phyloP scores from a whole-genome alignment of 73 alveolate genomes.

The Breviolum minutum region DNA sequence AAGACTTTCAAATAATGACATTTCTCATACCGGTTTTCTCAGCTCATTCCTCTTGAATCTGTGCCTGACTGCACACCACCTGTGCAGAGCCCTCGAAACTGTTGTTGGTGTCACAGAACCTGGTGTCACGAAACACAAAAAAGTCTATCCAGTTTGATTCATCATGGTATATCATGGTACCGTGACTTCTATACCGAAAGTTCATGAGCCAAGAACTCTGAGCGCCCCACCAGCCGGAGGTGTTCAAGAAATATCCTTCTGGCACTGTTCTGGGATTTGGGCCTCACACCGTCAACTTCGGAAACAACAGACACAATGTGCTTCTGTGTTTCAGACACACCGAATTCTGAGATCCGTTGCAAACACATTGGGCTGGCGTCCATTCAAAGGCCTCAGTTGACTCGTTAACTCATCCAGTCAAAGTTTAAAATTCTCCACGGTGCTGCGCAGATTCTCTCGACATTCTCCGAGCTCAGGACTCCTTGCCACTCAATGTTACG shows the following conservation, averaged over 20 bases:
- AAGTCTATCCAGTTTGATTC: not conserved
- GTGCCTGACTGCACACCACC: conserved; percentile 81
- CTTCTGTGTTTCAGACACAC: not conserved
- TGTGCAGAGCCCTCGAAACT: conserved; percentile 57
- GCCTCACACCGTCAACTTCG: not conserved
- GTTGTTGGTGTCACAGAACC: conserved; percentile 57
- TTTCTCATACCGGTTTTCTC: no score
- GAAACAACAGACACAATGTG: not conserved
- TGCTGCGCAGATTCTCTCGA: not conserved
- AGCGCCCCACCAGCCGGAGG: conserved; percentile 22
- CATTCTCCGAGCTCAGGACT: not conserved
- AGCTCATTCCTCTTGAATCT: not conserved
- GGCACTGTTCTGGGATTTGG: conserved; percentile 28
- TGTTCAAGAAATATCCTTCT: conserved; percentile 27
- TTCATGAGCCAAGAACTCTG: no score
- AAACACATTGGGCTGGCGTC: not conserved
- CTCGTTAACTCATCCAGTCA: no score
- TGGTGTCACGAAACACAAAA: conserved; percentile 8
- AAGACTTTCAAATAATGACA: not conserved
- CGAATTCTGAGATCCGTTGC: not conserved
- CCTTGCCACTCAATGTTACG: conserved; percentile 53
- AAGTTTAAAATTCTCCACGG: no score
- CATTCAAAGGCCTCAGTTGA: conserved; percentile 24
- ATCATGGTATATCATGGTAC: not conserved
- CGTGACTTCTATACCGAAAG: no score